Conservation (phyloP, 2,329 filamentous ascomycete species). For the Shiraia sp. region DNA sequence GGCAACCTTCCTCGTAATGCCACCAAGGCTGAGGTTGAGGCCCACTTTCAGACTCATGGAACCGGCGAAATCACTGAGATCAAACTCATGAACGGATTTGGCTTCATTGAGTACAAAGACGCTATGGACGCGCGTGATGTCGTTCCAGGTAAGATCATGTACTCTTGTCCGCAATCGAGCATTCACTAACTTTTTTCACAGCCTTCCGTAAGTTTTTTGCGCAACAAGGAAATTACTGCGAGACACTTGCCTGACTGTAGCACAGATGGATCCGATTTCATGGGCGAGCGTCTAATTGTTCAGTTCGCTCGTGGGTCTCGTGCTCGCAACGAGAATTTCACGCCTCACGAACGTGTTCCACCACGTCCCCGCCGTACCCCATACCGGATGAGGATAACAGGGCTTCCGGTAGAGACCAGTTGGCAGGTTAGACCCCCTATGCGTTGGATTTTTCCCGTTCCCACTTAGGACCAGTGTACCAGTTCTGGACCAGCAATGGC, state of each 20-base stretch:
- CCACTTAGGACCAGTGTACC: constrained; percentile 41
- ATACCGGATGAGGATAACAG: constrained; percentile 96
- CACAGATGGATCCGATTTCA: constrained; percentile 93
- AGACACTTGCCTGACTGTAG: constrained; percentile 18
- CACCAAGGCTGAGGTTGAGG: constrained; percentile 95
- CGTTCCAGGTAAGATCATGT: constrained; percentile 78
- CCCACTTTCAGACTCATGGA: constrained; percentile 93
- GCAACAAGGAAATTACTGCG: neutral
- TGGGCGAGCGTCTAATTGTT: constrained; percentile 95
- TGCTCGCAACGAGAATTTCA: constrained; percentile 64
- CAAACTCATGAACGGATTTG: constrained; percentile 99
- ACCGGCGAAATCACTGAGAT: constrained; percentile 98
- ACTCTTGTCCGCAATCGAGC: constrained; percentile 2
- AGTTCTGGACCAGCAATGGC: constrained; percentile 44
- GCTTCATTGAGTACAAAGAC: constrained; percentile 99
- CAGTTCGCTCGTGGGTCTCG: constrained; percentile 94
- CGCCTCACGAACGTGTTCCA: constrained; percentile 65
- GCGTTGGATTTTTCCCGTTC: constrained; percentile 49
- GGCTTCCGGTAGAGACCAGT: constrained; percentile 94
- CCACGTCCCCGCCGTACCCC: constrained; percentile 90
- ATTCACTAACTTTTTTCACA: constrained; percentile 39
- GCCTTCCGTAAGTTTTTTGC: constrained; percentile 60
- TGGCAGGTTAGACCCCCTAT: constrained; percentile 94
- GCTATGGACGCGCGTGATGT: constrained; percentile 97
- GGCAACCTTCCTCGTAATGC: constrained; percentile 96